A percentile compares a stretch with the other conserved stretches of the same genome.
Conservation (phyloP, 202 grass and related monocot genomes). For the Dendrocalamus latiflorus region DNA sequence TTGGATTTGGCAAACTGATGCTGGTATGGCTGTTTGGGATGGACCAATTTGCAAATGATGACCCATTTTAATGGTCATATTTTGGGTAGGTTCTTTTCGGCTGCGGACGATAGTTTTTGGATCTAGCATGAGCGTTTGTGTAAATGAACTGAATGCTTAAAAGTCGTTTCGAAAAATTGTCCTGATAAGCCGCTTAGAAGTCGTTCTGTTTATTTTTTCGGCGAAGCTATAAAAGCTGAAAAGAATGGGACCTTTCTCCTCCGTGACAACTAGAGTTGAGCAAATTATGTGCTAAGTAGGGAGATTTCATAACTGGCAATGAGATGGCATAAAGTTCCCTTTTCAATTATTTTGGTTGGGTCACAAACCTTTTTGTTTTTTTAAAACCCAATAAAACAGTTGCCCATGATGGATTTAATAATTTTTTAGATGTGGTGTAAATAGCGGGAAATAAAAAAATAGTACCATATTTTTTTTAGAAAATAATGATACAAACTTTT, state of each 20-base stretch:
- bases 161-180: rapidly evolving
- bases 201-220: too few species aligned
- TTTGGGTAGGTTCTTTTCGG: too few species aligned
- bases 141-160: rapidly evolving
- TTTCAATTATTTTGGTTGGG: not conserved
- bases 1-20: not conserved
- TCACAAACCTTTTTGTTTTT: not conserved
- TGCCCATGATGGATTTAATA: not conserved
- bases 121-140: too few species aligned
- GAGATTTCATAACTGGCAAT: not conserved
- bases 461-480: not conserved
- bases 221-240: too few species aligned
- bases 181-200: too few species aligned
- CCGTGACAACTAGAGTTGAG: not conserved
- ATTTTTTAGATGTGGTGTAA: not conserved
- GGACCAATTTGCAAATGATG: not conserved
- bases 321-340: not conserved
- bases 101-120: rapidly evolving
- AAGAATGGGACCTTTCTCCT: not conserved
- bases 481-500: not conserved
- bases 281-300: not conserved
- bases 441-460: not conserved
- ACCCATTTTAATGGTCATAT: not conserved
- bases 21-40: not conserved
- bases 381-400: not conserved